Conservation (phyloP, 805 yeast species). For the Lachancea sp. region DNA sequence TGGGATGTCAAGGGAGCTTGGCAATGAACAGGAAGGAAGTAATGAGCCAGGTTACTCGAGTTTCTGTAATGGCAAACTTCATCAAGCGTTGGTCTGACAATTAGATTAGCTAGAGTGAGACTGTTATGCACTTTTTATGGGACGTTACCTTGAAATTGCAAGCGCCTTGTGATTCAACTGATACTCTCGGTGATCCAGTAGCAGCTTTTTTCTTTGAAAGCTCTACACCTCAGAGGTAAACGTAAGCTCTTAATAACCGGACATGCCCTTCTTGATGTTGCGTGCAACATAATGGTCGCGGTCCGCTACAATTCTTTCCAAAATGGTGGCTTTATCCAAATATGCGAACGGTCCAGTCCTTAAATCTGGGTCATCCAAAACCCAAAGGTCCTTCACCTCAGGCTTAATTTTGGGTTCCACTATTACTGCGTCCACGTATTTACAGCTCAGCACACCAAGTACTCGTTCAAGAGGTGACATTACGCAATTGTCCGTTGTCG, state of each 20-base stretch:
- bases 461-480: slow-evolving; percentile 86
- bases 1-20: too few species aligned
- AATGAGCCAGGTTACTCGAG: too few species aligned
- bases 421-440: slow-evolving; percentile 72
- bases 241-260: background rate
- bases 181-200: too few species aligned
- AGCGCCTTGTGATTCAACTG: too few species aligned
- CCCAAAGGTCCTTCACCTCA: slow-evolving; percentile 5
- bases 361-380: slow-evolving; percentile 37
- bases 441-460: slow-evolving; percentile 82
- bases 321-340: slow-evolving; percentile 65
- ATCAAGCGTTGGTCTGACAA: too few species aligned
- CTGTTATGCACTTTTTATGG: too few species aligned
- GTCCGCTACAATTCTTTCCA: slow-evolving; percentile 63
- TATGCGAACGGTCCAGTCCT: slow-evolving; percentile 56
- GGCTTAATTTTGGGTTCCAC: slow-evolving; percentile 31
- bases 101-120: too few species aligned
- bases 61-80: too few species aligned
- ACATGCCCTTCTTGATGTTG: slow-evolving; percentile 76
- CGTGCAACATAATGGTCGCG: slow-evolving; percentile 74
- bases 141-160: too few species aligned
- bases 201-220: too few species aligned
- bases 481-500: slow-evolving; percentile 66
- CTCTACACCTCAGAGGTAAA: too few species aligned
- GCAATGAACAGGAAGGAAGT: too few species aligned